These are phyloP conservation scores for Sporothrix phasma DNA, from an alignment of 2,329 filamentous ascomycete species.

Conservation along the genomic window DNA sequence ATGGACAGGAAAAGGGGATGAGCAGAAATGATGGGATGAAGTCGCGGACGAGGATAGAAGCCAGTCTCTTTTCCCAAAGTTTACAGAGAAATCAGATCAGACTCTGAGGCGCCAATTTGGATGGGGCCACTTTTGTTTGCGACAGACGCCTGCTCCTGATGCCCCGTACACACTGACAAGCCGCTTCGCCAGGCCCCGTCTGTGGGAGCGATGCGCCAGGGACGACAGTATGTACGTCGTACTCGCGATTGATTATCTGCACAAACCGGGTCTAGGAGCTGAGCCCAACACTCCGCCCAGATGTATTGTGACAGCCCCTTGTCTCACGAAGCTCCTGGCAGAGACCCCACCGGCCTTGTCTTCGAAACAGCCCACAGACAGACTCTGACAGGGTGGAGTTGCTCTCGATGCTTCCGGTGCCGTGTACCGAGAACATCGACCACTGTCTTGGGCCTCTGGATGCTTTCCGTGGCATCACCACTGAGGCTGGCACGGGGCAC, in stretches of 20 bases:
- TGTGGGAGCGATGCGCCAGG: neutral
- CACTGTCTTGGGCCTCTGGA: neutral
- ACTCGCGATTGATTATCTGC: too few relatives aligned
- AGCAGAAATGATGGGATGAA: neutral
- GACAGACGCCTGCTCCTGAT: neutral
- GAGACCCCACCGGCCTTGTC: slow-evolving; percentile 1
- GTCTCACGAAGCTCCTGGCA: slow-evolving; percentile 3
- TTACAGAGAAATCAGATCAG: too few relatives aligned
- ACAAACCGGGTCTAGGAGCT: neutral
- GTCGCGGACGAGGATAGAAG: neutral
- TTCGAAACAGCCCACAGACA: slow-evolving; percentile 10
- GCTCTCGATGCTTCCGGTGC: slow-evolving; percentile 5
- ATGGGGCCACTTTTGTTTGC: slow-evolving; percentile 2
- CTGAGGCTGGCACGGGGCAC: neutral
- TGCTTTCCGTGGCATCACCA: neutral
- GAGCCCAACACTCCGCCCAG: too few relatives aligned
- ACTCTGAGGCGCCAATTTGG: neutral
- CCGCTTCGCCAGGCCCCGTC: neutral
- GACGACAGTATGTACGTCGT: too few relatives aligned
- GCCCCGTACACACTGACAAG: neutral
- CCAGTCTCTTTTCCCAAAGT: neutral
- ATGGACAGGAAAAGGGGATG: neutral
- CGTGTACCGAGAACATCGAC: neutral
- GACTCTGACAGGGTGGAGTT: neutral
- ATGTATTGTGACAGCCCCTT: neutral